Percentiles rank a stretch among this genome's conserved stretches.
These are phyloP conservation scores for Colletotrichum shisoi DNA, from an alignment of 2,329 filamentous ascomycete genomes.

Conservation along the genomic window DNA sequence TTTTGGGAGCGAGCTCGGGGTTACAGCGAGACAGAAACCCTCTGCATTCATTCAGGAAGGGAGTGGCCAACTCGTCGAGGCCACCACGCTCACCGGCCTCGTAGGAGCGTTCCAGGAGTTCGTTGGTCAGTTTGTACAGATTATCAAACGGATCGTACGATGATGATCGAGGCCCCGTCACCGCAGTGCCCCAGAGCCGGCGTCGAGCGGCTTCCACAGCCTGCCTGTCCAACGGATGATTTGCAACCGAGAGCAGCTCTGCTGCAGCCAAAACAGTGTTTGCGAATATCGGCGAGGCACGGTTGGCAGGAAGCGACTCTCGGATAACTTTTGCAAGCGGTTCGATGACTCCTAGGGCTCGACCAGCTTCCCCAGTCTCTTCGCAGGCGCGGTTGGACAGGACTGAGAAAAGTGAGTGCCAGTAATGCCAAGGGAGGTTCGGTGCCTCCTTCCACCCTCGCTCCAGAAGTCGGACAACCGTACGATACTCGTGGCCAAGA, in stretches of 20 bases:
- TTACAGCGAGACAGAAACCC: conserved; percentile 62
- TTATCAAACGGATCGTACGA: conserved; percentile 70
- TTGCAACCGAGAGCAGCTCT: conserved; percentile 58
- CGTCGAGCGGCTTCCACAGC: conserved; percentile 71
- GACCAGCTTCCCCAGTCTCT: conserved; percentile 72
- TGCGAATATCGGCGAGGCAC: conserved; percentile 38
- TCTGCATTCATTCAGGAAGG: conserved; percentile 63
- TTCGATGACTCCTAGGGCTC: conserved; percentile 73
- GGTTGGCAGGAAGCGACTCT: conserved; percentile 47
- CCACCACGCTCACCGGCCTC: conserved; percentile 51
- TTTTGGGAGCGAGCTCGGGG: conserved; percentile 59
- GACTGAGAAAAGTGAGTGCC: conserved; percentile 64
- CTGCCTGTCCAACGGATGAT: conserved; percentile 66
- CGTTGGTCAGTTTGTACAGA: conserved; percentile 68
- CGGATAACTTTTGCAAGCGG: conserved; percentile 68
- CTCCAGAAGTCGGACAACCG: conserved; percentile 72
- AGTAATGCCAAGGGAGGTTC: conserved; percentile 56
- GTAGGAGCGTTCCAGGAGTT: conserved; percentile 65
- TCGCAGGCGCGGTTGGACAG: conserved; percentile 64
- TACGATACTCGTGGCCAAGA: conserved; percentile 73
- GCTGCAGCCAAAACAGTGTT: conserved; percentile 50
- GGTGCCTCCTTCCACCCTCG: conserved; percentile 63
- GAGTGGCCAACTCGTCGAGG: conserved; percentile 49
- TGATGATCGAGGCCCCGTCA: conserved; percentile 51
- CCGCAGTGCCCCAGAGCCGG: conserved; percentile 69